Percentiles rank a stretch among this genome's conserved stretches.
Conservation (phyloP, 768 basidiomycete genomes). For the Naganishia randhawae region DNA sequence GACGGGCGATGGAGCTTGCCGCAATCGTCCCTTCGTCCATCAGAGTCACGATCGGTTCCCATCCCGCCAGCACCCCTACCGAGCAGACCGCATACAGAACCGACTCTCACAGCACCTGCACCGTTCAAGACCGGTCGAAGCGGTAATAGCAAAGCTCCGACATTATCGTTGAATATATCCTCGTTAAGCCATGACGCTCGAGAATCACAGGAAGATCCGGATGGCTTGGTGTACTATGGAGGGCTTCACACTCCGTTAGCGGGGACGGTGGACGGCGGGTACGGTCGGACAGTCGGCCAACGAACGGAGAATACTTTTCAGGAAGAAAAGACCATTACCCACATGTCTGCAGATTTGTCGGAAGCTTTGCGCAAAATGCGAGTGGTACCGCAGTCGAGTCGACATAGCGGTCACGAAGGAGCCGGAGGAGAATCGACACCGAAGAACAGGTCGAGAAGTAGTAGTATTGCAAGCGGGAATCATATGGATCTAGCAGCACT, state of each 20-base stretch:
- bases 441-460: conserved; percentile 31
- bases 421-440: conserved; percentile 4
- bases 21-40: conserved; percentile 23
- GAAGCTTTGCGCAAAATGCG: conserved; percentile 25
- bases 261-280: conserved; percentile 5
- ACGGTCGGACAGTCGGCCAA: conserved; percentile 10
- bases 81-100: conserved; percentile 1
- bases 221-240: conserved; percentile 16
- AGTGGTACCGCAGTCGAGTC: conserved; percentile 4
- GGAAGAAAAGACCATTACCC: conserved; percentile 29
- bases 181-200: background rate
- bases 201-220: background rate
- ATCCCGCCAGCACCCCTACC: background rate
- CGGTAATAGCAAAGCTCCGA: background rate
- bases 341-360: conserved; percentile 28
- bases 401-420: background rate
- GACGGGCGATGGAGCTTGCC: background rate
- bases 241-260: conserved; percentile 36
- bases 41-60: conserved; percentile 9
- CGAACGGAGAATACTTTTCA: background rate
- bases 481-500: background rate
- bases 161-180: conserved; percentile 7
- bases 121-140: conserved; percentile 12
- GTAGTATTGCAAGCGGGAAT: conserved; percentile 13
- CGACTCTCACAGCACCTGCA: conserved; percentile 12